Evolutionary conservation across 805 yeast species (phyloP), one percentile per base, ranked within the genome.

Genomic region (Nakazawaea ambrosiae): DNA sequence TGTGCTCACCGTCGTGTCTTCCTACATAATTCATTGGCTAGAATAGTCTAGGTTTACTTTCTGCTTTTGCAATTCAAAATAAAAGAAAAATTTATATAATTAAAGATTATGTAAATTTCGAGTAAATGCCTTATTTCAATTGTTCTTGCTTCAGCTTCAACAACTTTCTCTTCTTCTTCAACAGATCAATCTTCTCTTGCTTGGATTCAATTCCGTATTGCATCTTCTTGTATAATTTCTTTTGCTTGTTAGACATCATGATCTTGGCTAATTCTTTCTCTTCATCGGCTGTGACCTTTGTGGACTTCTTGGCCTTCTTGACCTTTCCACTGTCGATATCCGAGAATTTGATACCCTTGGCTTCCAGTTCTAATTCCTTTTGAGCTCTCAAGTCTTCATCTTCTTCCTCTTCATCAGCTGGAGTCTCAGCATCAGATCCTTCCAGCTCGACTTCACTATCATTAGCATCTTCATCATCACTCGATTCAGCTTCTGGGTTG

Each of bases 201-300:
- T 54, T 84, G 87, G 66, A 85, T 83, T 81, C 79, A 50, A 84
- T 76, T 42, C 95, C 90, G 58, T 86, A 80, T 66, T 87, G 92
- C 95, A 90, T 86, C 79, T 84, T 84, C 68, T 83, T 83, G 71
- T 92, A 92, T 48, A 89, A 69, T 61, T 85, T 86, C 70, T 88
- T 84, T 66, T 90, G 95, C 63, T 90, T 92, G 68, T 88, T 88
- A 50, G 90, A 75, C 98, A 92, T 90, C 98, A 92, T 90, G 55
- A 88, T 86, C 80, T 78, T 79, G 69, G 85, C 85, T 67, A 90
- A 75, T 48, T 89, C 92, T 66, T 86, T 85, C 59, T 88, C 97
- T 65, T 82, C 89, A 45, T 77, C 82, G 43, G 68, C 73, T 46
- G 70, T 73, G 42, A 70, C 58, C 34, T 59, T 60, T 19, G 60